These are phyloP conservation scores for Corchorus capsularis DNA, from an alignment of 345 rosid genomes.

Conservation along the genomic window DNA sequence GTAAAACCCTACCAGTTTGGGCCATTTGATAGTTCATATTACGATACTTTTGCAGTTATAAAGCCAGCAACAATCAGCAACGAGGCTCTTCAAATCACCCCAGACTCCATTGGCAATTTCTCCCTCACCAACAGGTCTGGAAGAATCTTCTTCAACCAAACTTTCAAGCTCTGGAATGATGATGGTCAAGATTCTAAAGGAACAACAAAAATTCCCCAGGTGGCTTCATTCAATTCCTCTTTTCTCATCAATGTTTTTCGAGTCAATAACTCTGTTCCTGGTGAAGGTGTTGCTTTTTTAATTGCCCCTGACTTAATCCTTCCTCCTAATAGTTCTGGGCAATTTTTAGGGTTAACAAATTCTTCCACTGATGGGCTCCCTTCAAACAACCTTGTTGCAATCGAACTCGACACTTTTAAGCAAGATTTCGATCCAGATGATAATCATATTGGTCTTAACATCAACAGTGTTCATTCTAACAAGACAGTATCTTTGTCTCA, in stretches of 20 bases:
- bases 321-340: conserved; percentile 42
- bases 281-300: conserved; percentile 56
- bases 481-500: conserved; percentile 32
- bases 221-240: conserved; percentile 59
- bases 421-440: conserved; percentile 60
- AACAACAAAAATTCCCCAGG: neutral
- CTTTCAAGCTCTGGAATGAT: conserved; percentile 42
- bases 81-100: conserved; percentile 54
- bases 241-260: conserved; percentile 48
- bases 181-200: conserved; percentile 1
- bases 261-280: conserved; percentile 19
- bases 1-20: conserved; percentile 23
- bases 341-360: conserved; percentile 57
- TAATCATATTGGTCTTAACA: conserved; percentile 62
- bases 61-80: conserved; percentile 36
- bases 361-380: conserved; percentile 43
- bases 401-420: conserved; percentile 60
- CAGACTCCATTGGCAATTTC: conserved; percentile 38
- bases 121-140: conserved; percentile 40
- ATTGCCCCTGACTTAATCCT: conserved; percentile 42
- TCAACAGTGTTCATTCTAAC: conserved; percentile 43
- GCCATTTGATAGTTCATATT: conserved; percentile 34
- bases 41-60: conserved; percentile 18
- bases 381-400: conserved; percentile 47
- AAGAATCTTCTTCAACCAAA: conserved; percentile 33